Evolutionary conservation across 2,329 filamentous ascomycete genomes (phyloP).

Genomic region (Nectriaceae sp.): DNA sequence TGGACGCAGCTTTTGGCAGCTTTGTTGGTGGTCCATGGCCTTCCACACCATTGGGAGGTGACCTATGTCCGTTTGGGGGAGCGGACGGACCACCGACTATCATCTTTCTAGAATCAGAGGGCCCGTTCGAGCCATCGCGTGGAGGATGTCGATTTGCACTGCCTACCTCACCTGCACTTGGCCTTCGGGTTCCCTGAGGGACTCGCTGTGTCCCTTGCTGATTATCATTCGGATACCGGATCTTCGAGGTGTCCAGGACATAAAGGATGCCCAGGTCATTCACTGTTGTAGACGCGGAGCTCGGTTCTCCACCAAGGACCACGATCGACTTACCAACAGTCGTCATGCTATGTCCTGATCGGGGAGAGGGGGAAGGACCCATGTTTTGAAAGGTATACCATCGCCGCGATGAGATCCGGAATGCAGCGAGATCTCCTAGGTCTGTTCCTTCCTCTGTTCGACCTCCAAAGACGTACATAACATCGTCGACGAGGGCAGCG

Average conservation of each 20-base stretch:
- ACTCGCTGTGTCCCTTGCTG: conserved; percentile 38
- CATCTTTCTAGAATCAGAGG: conserved; percentile 51
- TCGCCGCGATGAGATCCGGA: conserved; percentile 71
- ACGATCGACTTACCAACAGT: conserved; percentile 90
- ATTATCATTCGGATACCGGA: conserved; percentile 86
- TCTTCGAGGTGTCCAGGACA: conserved; percentile 91
- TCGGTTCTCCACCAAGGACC: conserved; percentile 91
- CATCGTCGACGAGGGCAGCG: conserved; percentile 89
- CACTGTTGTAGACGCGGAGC: conserved; percentile 77
- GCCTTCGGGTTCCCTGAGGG: conserved; percentile 42
- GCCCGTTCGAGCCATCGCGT: conserved; percentile 55
- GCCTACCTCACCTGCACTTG: conserved; percentile 41
- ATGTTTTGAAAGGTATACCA: conserved; percentile 99
- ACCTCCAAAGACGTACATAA: conserved; percentile 99
- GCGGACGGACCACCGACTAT: conserved; percentile 31
- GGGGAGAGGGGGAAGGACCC: conserved; percentile 90
- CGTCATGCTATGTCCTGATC: conserved; percentile 98
- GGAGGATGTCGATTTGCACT: conserved; percentile 39
- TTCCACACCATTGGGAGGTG: conserved; percentile 42
- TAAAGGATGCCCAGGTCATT: conserved; percentile 88
- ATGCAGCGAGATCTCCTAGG: conserved; percentile 87
- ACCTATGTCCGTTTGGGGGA: conserved; percentile 45
- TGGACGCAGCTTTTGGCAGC: conserved; percentile 32
- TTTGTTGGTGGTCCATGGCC: conserved; percentile 39
- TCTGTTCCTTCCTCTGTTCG: conserved; percentile 92